Base-by-base conservation (phyloP, 1,284 basidiomycete genomes). In the Pholiota adiposa region DNA sequence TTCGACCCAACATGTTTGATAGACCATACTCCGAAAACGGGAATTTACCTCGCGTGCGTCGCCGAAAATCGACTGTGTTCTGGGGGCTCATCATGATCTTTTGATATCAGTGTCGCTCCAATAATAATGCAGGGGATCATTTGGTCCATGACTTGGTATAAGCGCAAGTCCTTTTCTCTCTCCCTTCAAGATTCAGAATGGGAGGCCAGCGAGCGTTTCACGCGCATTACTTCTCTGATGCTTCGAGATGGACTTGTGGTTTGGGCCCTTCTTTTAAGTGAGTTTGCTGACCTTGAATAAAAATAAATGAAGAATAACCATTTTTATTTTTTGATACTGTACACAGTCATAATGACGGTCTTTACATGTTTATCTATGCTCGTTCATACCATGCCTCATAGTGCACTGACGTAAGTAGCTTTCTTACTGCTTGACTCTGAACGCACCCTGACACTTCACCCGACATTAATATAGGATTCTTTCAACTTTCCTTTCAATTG, bases 91-190 rank as follows among this genome's bases (percentile, higher is more conserved):
- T 11, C 7, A 25, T 18, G 5, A 19, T 36, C 12, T 48, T 23
- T 11, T 38, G 7, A 21, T 8, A 44, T 21, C 3, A 62, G 60
- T 19, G 36, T 62, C 23, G 34, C 52, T 21, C 57, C 60, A 7
- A 31, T 62, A 23, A 34, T 58, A 23, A 52, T 54, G 44, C 52
- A 62, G 44, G 40, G 49, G 3, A 44, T 62, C n/a, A 58, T 62
- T 27, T 62, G 56, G 60, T 48, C 48, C 8, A 58, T 62, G 60
- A 62, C 56, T 11, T 58, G 52, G 56, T 62, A 58, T 41, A 62
- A 58, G 36, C 52, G 53, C 19, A 43, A 41, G 29, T 31, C 27
- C 44, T 51, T n/a, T 7, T 19, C n/a, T 25, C 3, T 38, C 3
- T 19, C n/a, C 14, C 4, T 38, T 9, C 36, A 23, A 25, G 43